phyloP scores from a whole-genome alignment of 345 rosid species.

The Gossypium rotundifolium region DNA sequence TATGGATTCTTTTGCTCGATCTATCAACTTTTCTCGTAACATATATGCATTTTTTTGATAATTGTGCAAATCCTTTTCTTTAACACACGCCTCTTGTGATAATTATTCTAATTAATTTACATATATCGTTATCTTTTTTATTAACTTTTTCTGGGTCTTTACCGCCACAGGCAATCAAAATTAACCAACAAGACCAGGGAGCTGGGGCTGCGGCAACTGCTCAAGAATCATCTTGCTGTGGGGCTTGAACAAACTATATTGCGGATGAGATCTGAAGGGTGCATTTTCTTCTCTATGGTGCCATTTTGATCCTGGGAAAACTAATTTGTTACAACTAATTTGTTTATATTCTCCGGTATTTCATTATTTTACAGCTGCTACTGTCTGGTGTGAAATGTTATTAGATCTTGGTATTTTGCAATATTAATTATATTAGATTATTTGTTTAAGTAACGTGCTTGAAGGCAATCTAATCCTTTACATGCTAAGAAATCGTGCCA shows the following conservation, averaged over 20 bases:
- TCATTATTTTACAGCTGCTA: conserved; percentile 25
- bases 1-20: conserved; percentile 16
- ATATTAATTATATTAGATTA: conserved; percentile 29
- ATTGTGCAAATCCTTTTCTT: background rate
- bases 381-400: conserved; percentile 33
- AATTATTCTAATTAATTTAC: background rate
- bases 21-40: background rate
- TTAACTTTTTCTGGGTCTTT: background rate
- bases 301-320: conserved; percentile 16
- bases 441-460: background rate
- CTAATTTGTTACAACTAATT: conserved; percentile 32
- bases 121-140: background rate
- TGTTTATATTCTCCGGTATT: conserved; percentile 34
- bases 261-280: conserved; percentile 18
- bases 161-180: conserved; percentile 54
- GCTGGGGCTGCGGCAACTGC: conserved; percentile 28
- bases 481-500: no score
- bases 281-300: conserved; percentile 16
- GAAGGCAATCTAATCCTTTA: no score
- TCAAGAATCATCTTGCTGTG: conserved; percentile 57
- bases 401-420: conserved; percentile 22
- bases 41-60: background rate
- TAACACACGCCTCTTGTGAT: background rate
- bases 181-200: conserved; percentile 45
- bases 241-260: conserved; percentile 27